Percentiles rank a stretch among this genome's conserved stretches.
These are phyloP conservation scores for Zymoseptoria brevis DNA, from an alignment of 2,329 filamentous ascomycete species.

Conservation along the genomic window DNA sequence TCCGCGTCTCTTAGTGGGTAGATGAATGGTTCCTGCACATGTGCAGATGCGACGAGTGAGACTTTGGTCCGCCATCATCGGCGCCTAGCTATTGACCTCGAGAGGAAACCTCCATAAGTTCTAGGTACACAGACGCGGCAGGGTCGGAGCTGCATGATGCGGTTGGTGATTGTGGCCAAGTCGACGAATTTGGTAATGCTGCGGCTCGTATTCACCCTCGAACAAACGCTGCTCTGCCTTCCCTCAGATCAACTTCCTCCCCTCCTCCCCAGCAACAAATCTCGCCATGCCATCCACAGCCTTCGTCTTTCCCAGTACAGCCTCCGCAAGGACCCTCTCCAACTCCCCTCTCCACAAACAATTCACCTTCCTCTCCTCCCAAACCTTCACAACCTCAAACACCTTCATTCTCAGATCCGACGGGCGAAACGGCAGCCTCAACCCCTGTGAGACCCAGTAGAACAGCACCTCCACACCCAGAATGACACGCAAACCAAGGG, in stretches of 20 bases:
- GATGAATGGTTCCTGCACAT: too few relatives aligned
- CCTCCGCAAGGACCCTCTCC: slow-evolving; percentile 27
- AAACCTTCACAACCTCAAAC: slow-evolving; percentile 20
- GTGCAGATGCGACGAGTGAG: too few relatives aligned
- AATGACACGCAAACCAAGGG: slow-evolving; percentile 44
- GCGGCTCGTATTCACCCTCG: too few relatives aligned
- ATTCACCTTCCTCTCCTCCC: slow-evolving; percentile 24
- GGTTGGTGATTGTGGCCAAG: too few relatives aligned
- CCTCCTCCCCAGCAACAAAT: neutral
- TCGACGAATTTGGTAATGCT: too few relatives aligned
- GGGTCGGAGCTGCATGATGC: too few relatives aligned
- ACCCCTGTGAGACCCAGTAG: slow-evolving; percentile 14
- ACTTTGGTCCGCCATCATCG: too few relatives aligned
- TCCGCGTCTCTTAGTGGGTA: too few relatives aligned
- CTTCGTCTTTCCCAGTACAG: slow-evolving; percentile 12
- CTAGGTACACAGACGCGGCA: too few relatives aligned
- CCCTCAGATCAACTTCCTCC: neutral
- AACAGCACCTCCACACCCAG: slow-evolving; percentile 35
- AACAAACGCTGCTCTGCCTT: too few relatives aligned
- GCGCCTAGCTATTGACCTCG: too few relatives aligned
- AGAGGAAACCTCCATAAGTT: too few relatives aligned
- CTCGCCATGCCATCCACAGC: neutral
- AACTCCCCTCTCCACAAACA: slow-evolving; percentile 32
- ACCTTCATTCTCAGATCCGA: slow-evolving; percentile 24
- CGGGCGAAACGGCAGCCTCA: slow-evolving; percentile 15